Base-by-base conservation (phyloP, 192 early-diverging fungal species). In the Coemansia pectinata region DNA sequence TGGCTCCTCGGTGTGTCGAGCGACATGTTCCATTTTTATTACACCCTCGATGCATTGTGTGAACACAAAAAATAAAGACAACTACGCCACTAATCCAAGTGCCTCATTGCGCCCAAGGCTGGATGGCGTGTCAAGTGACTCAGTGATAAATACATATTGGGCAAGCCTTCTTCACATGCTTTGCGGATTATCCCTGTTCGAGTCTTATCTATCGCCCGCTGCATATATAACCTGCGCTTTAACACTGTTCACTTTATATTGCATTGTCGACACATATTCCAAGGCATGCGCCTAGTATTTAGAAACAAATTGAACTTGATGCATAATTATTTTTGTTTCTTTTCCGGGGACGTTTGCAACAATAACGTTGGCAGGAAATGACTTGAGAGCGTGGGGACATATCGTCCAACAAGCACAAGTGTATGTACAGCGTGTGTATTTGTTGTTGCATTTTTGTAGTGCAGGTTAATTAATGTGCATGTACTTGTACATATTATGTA, bases 91-190 rank as follows among this genome's bases (percentile, higher is more conserved):
- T 29, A 55, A 55, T 55, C 52, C 52, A 15, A 55, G 52, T 31
- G 52, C 52, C 52, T 31, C 52, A 55, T 55, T 55, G 52, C 23
- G 2, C 23, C 11, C 52, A 55, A 15, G 12, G 27, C 25, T 55
- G 25, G 14, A 29, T 31, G 52, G 52, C 52, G 52, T 55, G 52
- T 55, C 52, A 55, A 55, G 27, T 55, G 52, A 55, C 52, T 25
- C 52, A 31, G 52, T 55, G 25, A 31, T 27, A 55, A 55, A 55
- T 55, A 31, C 27, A 55, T 14, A 55, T 55, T 31, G 9, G 47
- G 47, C 19, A 48, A 48, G 47, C 47, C 47, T 48, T 45, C 42
- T 5, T 48, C 47, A 48, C n/a, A 9, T 9, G 27, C 27, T 31
- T 27, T 29, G 52, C 25, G 10, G 52, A 25, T 31, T 29, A 31